These are phyloP conservation scores for Hibiscus syriacus DNA, from an alignment of 345 rosid genomes.

Conservation along the genomic window DNA sequence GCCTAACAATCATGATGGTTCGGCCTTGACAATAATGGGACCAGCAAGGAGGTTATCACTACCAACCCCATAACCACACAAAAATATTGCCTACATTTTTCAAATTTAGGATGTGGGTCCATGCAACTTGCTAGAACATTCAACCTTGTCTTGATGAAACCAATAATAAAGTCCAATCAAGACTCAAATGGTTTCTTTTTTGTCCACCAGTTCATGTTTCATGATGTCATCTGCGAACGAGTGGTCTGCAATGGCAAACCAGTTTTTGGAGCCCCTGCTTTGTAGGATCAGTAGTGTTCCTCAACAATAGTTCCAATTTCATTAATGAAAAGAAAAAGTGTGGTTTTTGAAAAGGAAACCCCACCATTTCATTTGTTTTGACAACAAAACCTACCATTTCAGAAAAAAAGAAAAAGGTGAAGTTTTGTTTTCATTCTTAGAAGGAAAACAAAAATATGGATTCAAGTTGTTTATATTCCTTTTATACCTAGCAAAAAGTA, in stretches of 20 bases:
- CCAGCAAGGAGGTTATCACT: not conserved
- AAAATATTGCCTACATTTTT: not conserved
- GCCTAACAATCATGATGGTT: too few species aligned
- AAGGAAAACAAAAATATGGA: not conserved
- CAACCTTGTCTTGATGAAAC: not conserved
- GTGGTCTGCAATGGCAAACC: not conserved
- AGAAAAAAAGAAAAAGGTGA: not conserved
- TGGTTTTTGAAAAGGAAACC: not conserved
- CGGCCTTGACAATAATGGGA: not conserved
- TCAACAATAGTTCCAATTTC: not conserved
- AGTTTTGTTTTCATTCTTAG: slow-evolving; percentile 1
- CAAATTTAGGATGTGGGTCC: not conserved
- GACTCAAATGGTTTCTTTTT: not conserved
- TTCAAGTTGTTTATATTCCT: not conserved
- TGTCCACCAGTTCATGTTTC: not conserved
- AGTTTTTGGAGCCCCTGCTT: not conserved
- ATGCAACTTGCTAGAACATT: not conserved
- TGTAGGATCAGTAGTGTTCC: not conserved
- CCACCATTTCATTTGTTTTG: too few species aligned
- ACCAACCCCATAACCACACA: not conserved
- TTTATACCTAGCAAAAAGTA: not conserved
- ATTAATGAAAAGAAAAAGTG: not conserved
- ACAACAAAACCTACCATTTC: not conserved
- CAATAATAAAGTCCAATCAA: not conserved
- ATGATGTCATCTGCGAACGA: not conserved